These are phyloP conservation scores for Ustilago esculenta DNA, from an alignment of 1,284 basidiomycete species.

Conservation along the genomic window DNA sequence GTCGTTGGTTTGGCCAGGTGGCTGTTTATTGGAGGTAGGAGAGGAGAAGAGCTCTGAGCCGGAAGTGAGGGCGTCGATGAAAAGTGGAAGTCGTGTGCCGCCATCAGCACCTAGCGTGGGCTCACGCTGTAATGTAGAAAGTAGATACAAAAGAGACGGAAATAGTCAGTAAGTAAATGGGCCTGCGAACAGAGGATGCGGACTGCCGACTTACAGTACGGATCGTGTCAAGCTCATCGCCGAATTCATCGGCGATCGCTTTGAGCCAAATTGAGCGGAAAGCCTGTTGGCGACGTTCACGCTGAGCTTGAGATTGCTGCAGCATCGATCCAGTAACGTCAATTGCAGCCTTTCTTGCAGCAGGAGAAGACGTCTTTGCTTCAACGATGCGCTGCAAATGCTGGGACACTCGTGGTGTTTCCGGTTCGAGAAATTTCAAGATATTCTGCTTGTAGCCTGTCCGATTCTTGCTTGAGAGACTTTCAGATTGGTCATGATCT, in stretches of 20 bases:
- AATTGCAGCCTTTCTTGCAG: not conserved
- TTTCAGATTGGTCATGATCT: not conserved
- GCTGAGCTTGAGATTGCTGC: slow-evolving; percentile 16
- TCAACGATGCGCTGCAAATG: slow-evolving; percentile 34
- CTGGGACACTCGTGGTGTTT: not conserved
- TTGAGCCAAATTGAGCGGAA: slow-evolving; percentile 55
- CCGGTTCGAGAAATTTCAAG: slow-evolving; percentile 10
- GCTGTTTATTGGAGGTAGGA: not conserved
- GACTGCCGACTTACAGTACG: slow-evolving; percentile 28
- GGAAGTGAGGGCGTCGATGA: slow-evolving; percentile 53
- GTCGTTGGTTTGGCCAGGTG: not conserved
- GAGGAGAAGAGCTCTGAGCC: slow-evolving; percentile 45
- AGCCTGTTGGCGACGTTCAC: slow-evolving; percentile 27
- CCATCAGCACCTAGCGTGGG: slow-evolving; percentile 48
- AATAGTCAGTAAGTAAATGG: slow-evolving; percentile 1
- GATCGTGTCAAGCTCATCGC: slow-evolving; percentile 51
- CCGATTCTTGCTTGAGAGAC: not conserved
- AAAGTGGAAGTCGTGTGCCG: slow-evolving; percentile 48
- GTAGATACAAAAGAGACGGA: not conserved
- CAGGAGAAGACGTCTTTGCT: slow-evolving; percentile 8
- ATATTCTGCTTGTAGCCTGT: not conserved
- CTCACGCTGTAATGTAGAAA: slow-evolving; percentile 17
- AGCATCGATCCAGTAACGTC: not conserved
- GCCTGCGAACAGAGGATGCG: not conserved
- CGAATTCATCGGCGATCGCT: slow-evolving; percentile 55